Base-by-base conservation (phyloP, 2,329 filamentous ascomycete species). In the Fusarium sp. region DNA sequence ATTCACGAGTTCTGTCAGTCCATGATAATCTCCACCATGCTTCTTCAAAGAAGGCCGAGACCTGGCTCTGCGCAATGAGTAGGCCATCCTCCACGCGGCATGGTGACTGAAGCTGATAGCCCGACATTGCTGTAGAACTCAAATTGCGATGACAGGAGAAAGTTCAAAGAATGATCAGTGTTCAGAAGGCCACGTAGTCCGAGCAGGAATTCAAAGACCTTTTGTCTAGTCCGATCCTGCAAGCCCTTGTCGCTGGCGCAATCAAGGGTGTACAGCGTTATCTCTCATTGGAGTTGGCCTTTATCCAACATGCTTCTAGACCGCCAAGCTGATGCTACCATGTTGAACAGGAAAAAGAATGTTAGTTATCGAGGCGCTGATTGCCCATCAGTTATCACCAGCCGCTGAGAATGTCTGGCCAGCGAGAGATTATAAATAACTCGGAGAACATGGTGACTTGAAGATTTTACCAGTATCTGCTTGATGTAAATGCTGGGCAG, bases 1-100 rank as follows among this genome's bases (percentile, higher is more conserved):
- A 63, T 15, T 77, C 71, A 3, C 49, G 58, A 2, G 71, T 61
- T 37, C 42, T 66, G 2, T 60, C 52, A 7, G 37, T 46, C 71
- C 71, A 76, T n/a, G 66, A 38, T 7, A 67, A 25, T 7, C 58
- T 74, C 73, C 76, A 78, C 73, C 73, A 75, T 12, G 68, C 41
- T 31, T 78, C 58, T 21, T 58, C 56, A 35, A 56, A 71, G 51
- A 75, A 76, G 8, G 73, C 73, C 3, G 63, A 57, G 19, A 74
- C 51, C 15, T 76, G 76, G 48, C 44, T 74, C 23, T 61, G 63
- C 3, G 69, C 72, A 7, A 77, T 51, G 10, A 64, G 58, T 9
- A 52, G 41, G 6, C 54, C 42, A 10, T 73, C 70, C 19, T 73
- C 55, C 0, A 67, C 58, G 2, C 61, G 55, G 15, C 66, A 73